phyloP scores from a whole-genome alignment of 108 stramenopile genomes.

The Phaeodactylum tricornutum region DNA sequence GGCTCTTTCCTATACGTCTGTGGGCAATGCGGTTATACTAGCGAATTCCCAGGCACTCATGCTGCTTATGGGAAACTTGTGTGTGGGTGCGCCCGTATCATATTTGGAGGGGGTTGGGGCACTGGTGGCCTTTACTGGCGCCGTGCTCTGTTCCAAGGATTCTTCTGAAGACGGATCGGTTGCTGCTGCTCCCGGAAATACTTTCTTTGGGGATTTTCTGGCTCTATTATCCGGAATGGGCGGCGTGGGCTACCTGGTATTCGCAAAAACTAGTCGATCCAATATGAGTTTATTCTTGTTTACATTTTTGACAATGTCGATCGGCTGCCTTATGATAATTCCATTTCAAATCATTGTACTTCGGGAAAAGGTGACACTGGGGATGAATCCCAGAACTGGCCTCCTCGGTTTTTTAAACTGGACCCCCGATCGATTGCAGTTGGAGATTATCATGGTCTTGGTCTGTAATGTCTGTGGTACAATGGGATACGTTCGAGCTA shows the following conservation, averaged over 20 bases:
- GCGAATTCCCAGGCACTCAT: constrained; percentile 30
- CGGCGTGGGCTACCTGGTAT: constrained; percentile 21
- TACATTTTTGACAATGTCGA: constrained; percentile 30
- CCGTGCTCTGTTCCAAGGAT: constrained; percentile 39
- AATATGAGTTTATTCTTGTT: constrained; percentile 23
- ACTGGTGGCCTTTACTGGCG: constrained; percentile 44
- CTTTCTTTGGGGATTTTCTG: constrained; percentile 26
- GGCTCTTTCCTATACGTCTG: constrained; percentile 38
- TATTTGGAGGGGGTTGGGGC: constrained; percentile 37
- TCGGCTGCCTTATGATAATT: constrained; percentile 16
- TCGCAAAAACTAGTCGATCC: constrained; percentile 24
- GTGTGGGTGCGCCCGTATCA: constrained; percentile 23
- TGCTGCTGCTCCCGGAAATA: background rate
- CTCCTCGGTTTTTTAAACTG: constrained; percentile 29
- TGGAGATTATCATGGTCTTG: constrained; percentile 27
- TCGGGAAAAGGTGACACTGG: constrained; percentile 11
- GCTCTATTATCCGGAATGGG: constrained; percentile 21
- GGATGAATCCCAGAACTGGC: constrained; percentile 18
- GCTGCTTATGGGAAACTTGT: constrained; percentile 32
- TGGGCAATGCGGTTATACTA: constrained; percentile 49
- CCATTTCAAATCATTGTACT: constrained; percentile 13
- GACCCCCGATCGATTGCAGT: constrained; percentile 17
- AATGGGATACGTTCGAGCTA: constrained; percentile 33
- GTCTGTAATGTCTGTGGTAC: constrained; percentile 34
- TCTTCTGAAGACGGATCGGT: constrained; percentile 1